phyloP scores from a whole-genome alignment of 2,329 filamentous ascomycete species.

The Penicillium sp. region DNA sequence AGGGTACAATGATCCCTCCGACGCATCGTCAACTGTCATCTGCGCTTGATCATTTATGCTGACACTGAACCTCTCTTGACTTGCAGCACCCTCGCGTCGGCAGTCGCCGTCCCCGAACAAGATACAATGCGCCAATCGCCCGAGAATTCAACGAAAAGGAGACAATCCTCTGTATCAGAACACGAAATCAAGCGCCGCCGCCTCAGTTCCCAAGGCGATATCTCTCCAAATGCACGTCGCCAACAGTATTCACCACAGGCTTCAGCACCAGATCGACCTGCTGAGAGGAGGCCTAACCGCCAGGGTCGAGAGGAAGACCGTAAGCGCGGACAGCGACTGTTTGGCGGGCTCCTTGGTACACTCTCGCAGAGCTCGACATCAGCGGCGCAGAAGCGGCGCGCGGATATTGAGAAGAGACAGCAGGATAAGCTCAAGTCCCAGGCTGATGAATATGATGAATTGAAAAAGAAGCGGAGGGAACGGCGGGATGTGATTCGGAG shows the following conservation, averaged over 20 bases:
- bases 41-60: conserved; percentile 12
- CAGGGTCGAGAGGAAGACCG: conserved; percentile 70
- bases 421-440: conserved; percentile 78
- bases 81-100: conserved; percentile 53
- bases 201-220: conserved; percentile 44
- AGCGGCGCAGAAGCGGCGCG: conserved; percentile 68
- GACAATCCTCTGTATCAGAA: conserved; percentile 58
- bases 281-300: conserved; percentile 24
- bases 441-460: conserved; percentile 70
- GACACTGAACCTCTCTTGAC: neutral
- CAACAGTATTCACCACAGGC: conserved; percentile 32
- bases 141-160: conserved; percentile 51
- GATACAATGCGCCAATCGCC: conserved; percentile 34
- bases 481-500: conserved; percentile 64
- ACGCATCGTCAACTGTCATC: conserved; percentile 1
- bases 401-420: conserved; percentile 81
- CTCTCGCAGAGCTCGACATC: conserved; percentile 72
- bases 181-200: conserved; percentile 58
- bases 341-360: conserved; percentile 78
- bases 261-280: conserved; percentile 17
- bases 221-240: conserved; percentile 28
- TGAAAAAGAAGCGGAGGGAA: conserved; percentile 67
- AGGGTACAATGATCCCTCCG: conserved; percentile 24
- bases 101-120: conserved; percentile 57
- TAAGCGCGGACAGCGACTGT: conserved; percentile 81